Evolutionary conservation across 495 filamentous ascomycete genomes (phyloP).

Genomic region (Xylaria palmicola): DNA sequence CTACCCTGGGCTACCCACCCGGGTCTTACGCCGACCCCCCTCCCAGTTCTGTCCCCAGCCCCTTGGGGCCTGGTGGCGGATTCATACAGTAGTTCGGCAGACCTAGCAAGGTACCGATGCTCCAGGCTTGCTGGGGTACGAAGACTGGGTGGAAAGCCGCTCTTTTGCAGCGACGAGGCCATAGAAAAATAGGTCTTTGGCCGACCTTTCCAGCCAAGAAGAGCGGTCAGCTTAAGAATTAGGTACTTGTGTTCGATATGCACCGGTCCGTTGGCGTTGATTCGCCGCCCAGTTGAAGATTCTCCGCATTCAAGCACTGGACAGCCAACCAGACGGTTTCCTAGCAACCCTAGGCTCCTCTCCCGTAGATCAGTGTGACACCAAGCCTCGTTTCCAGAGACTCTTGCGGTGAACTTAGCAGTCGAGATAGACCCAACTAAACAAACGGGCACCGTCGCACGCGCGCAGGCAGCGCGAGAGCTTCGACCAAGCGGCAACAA

Average conservation of each 20-base stretch:
- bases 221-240: constrained; percentile 37
- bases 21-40: constrained; percentile 10
- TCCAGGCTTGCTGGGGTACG: constrained; percentile 2
- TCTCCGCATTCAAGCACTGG: constrained; percentile 20
- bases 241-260: constrained; percentile 19
- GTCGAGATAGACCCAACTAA: not conserved
- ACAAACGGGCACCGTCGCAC: not conserved
- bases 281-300: constrained; percentile 18
- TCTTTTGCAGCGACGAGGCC: constrained; percentile 9
- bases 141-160: constrained; percentile 9
- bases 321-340: constrained; percentile 25
- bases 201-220: constrained; percentile 26
- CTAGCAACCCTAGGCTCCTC: not conserved
- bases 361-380: constrained; percentile 15
- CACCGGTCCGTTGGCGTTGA: constrained; percentile 14
- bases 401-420: constrained; percentile 35
- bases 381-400: constrained; percentile 16
- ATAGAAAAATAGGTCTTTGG: constrained; percentile 8
- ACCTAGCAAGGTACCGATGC: constrained; percentile 6
- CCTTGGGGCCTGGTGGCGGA: not conserved
- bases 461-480: not conserved
- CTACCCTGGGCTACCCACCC: constrained; percentile 2
- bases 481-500: not conserved
- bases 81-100: no score
- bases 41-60: constrained; percentile 1